Percentiles rank a stretch among this genome's conserved stretches.
Evolutionary conservation across 1,139 yeast species (phyloP).

Genomic region (Pichia sp.): DNA sequence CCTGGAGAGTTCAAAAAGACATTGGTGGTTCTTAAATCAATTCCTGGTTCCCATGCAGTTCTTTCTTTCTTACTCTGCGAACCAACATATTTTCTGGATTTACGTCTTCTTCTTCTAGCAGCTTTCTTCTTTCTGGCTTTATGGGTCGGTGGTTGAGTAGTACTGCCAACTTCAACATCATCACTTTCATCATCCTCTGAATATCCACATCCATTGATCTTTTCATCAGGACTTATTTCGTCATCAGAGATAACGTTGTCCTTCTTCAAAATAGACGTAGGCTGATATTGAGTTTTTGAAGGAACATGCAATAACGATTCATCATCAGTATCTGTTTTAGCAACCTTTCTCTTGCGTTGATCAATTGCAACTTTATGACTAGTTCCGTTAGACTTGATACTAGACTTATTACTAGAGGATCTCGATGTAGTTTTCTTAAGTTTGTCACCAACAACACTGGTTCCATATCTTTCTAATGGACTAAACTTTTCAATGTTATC

Average conservation of each 20-base stretch:
- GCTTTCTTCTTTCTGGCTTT: slow-evolving; percentile 6
- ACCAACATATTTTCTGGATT: slow-evolving; percentile 34
- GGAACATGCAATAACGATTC: slow-evolving; percentile 6
- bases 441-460: neutral
- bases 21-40: slow-evolving; percentile 46
- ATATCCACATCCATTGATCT: neutral
- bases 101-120: slow-evolving; percentile 13
- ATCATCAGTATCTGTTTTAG: slow-evolving; percentile 11
- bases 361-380: slow-evolving; percentile 11
- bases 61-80: slow-evolving; percentile 36
- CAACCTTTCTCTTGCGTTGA: neutral
- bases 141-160: slow-evolving; percentile 1
- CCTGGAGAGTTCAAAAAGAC: slow-evolving; percentile 45
- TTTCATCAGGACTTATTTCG: neutral
- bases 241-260: neutral
- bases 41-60: slow-evolving; percentile 57
- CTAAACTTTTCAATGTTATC: neutral
- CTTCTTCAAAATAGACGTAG: slow-evolving; percentile 9
- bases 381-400: neutral
- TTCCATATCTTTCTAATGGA: neutral
- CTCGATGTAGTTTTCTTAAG: no score
- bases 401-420: neutral
- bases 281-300: neutral
- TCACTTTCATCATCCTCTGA: neutral
- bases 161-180: neutral